These are phyloP conservation scores for Wallacemonas sp. DNA, from an alignment of 208 protist species.

Conservation along the genomic window DNA sequence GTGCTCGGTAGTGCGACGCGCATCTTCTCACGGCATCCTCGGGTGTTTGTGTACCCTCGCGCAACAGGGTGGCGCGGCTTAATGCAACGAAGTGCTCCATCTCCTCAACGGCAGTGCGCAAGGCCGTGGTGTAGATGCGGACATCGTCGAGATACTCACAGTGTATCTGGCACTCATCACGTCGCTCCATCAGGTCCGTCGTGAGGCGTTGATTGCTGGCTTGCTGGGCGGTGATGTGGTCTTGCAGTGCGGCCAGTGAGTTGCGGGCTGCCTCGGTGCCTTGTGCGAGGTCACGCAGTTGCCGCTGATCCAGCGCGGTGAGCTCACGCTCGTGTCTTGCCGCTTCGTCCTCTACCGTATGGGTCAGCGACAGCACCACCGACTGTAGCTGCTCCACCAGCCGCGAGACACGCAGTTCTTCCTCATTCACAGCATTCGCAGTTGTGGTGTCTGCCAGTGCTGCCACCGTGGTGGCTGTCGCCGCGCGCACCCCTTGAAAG, in stretches of 20 bases:
- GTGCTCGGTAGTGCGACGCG: neutral
- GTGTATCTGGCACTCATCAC: neutral
- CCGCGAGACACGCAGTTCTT: neutral
- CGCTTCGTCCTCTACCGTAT: neutral
- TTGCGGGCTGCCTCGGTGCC: too few species aligned
- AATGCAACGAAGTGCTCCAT: slow-evolving; percentile 1
- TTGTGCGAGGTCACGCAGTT: too few species aligned
- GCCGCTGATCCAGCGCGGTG: neutral
- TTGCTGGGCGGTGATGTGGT: neutral
- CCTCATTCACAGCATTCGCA: too few species aligned
- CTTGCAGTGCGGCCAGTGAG: neutral
- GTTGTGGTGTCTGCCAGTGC: too few species aligned
- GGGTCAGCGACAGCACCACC: neutral
- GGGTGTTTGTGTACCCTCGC: neutral
- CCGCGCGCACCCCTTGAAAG: too few species aligned
- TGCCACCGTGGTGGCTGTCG: too few species aligned
- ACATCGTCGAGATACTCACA: slow-evolving; percentile 12
- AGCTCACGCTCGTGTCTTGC: neutral
- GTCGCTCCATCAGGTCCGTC: neutral
- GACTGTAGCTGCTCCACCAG: slow-evolving; percentile 18
- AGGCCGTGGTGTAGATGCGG: slow-evolving; percentile 30
- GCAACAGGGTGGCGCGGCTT: neutral
- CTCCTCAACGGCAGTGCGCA: slow-evolving; percentile 22
- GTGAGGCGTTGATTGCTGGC: neutral
- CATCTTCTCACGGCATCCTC: neutral